Evolutionary conservation across 306 rosid species (phyloP).

Genomic region (Acmispon strigosus): DNA sequence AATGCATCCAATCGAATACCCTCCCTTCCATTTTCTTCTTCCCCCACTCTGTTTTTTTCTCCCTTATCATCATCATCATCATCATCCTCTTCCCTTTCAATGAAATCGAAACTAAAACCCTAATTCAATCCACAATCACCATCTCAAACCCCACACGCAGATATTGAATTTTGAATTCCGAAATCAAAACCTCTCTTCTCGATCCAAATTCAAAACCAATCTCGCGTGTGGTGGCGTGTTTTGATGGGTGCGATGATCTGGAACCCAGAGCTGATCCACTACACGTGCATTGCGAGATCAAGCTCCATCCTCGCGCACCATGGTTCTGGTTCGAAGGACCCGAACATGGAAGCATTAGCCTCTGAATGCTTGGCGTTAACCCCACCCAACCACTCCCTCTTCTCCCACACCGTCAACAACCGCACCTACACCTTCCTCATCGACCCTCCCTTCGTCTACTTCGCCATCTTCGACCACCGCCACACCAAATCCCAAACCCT

Average conservation of each 20-base stretch:
- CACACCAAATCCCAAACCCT: conserved; percentile 44
- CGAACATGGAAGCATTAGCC: conserved; percentile 48
- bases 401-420: conserved; percentile 52
- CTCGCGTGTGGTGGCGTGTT: too few relatives aligned
- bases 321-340: conserved; percentile 18
- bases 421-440: conserved; percentile 54
- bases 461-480: conserved; percentile 48
- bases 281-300: conserved; percentile 73
- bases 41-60: neutral
- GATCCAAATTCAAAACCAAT: neutral
- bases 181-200: neutral
- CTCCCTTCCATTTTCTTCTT: neutral
- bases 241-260: conserved; percentile 19
- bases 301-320: conserved; percentile 54
- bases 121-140: neutral
- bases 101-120: neutral
- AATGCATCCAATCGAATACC: neutral
- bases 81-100: too few relatives aligned
- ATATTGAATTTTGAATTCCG: neutral
- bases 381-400: conserved; percentile 60
- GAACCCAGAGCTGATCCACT: conserved; percentile 55
- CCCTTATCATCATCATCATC: neutral
- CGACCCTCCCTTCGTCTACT: conserved; percentile 45
- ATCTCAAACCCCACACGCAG: neutral
- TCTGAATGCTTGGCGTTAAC: conserved; percentile 51